Conservation (phyloP, 2,329 filamentous ascomycete genomes). For the Rutstroemia sp. region DNA sequence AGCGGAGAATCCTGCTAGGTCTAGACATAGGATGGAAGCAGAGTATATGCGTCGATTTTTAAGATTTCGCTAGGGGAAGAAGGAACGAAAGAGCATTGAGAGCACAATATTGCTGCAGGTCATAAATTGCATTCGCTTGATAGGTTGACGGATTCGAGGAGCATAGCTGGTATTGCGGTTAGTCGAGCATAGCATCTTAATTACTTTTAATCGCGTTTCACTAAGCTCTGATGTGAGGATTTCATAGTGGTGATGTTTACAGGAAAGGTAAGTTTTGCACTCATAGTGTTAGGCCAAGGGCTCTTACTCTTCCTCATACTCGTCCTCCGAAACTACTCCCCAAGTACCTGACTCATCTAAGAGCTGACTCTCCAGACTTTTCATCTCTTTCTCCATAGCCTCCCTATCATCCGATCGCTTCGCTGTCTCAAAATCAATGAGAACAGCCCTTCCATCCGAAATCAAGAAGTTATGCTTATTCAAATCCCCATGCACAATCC, state of each 20-base stretch:
- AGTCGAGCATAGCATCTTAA: no score
- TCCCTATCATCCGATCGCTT: constrained; percentile 7
- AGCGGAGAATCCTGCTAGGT: no score
- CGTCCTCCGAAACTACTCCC: background rate
- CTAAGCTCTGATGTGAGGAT: no score
- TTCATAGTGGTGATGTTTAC: no score
- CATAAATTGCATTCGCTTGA: background rate
- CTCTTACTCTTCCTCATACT: background rate
- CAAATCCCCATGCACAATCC: constrained; percentile 32
- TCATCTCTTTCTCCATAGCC: background rate
- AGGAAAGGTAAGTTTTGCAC: no score
- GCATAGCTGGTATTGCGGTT: no score
- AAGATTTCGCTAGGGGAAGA: no score
- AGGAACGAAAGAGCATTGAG: no score
- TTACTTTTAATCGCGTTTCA: background rate
- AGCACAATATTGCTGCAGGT: no score
- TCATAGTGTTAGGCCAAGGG: no score
- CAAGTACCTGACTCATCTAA: background rate
- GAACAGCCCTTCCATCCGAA: constrained; percentile 20
- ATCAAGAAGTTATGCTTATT: constrained; percentile 34
- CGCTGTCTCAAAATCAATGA: constrained; percentile 32
- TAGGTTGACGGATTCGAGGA: background rate
- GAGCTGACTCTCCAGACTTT: background rate
- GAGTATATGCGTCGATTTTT: no score
- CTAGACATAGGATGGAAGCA: no score